These are phyloP conservation scores for Hordeum pubiflorum DNA, from an alignment of 202 grass and related monocot species.

Conservation along the genomic window DNA sequence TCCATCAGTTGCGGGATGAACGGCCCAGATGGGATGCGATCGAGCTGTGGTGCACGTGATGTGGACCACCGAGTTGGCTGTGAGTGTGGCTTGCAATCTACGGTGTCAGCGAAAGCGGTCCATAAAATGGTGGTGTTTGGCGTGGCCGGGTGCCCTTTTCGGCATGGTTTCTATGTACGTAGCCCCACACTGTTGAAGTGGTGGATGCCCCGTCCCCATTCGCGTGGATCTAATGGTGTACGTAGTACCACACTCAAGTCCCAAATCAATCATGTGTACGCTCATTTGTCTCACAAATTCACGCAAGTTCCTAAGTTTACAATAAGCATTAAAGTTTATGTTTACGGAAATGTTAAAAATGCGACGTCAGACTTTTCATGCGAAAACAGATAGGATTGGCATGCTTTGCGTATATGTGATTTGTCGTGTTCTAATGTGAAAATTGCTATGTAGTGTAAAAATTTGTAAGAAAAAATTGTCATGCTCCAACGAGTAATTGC, in stretches of 20 bases:
- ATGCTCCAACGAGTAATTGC: no score
- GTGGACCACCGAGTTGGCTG: slow-evolving; percentile 18
- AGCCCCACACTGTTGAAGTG: background rate
- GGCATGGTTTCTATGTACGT: background rate
- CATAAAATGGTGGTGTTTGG: slow-evolving; percentile 19
- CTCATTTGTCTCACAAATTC: background rate
- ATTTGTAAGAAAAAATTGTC: no score
- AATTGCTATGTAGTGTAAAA: no score
- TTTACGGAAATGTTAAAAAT: no score
- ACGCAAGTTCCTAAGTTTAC: no score
- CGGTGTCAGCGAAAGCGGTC: slow-evolving; percentile 16
- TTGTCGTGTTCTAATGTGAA: no score
- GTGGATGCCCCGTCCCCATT: background rate
- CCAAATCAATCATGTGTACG: background rate
- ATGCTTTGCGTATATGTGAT: no score
- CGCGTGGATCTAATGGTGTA: background rate
- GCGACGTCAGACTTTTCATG: no score
- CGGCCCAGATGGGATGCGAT: background rate
- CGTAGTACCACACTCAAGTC: background rate
- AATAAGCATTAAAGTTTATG: no score
- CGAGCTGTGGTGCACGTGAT: background rate
- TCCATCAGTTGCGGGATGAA: background rate
- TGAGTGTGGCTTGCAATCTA: slow-evolving; percentile 24
- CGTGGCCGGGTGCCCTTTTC: background rate
- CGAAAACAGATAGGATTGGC: no score